Evolutionary conservation across 805 yeast genomes (phyloP).

Genomic region (Ogataea allantospora): DNA sequence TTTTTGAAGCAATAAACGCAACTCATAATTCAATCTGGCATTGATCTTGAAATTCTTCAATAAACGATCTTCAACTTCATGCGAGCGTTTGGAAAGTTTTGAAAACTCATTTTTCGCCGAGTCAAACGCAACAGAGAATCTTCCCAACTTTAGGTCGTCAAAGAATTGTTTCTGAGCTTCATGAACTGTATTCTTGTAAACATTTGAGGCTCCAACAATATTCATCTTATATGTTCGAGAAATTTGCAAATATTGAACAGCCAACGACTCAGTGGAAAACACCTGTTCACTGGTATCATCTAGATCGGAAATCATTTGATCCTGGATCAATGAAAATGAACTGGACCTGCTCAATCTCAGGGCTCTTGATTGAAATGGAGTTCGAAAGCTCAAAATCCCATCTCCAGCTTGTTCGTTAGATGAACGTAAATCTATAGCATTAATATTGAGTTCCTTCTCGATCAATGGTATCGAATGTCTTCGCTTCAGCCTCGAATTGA

Average conservation of each 20-base stretch:
- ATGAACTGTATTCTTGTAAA: conserved; percentile 16
- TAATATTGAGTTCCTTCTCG: conserved; percentile 32
- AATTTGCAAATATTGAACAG: conserved; percentile 25
- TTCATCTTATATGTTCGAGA: conserved; percentile 20
- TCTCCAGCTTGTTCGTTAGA: conserved; percentile 24
- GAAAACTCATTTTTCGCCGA: conserved; percentile 16
- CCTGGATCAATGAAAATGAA: conserved; percentile 34
- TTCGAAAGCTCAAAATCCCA: conserved; percentile 12
- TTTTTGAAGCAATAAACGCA: conserved; percentile 55
- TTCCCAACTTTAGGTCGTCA: conserved; percentile 18
- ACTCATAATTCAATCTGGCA: conserved; percentile 64
- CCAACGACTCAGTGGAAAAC: conserved; percentile 26
- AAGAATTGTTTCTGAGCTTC: conserved; percentile 19
- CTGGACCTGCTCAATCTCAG: conserved; percentile 30
- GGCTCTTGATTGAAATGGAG: conserved; percentile 4
- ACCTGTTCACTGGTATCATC: conserved; percentile 19
- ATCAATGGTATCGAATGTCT: conserved; percentile 41
- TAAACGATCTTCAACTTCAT: conserved; percentile 37
- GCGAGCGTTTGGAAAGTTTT: conserved; percentile 23
- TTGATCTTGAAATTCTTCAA: conserved; percentile 53
- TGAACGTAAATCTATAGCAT: conserved; percentile 26
- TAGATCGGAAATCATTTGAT: conserved; percentile 10
- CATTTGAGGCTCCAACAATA: conserved; percentile 20
- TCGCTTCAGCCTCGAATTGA: conserved; percentile 31
- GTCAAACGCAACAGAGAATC: conserved; percentile 12